phyloP scores from a whole-genome alignment of 2,329 filamentous ascomycete genomes.

The Colletotrichum sp. region DNA sequence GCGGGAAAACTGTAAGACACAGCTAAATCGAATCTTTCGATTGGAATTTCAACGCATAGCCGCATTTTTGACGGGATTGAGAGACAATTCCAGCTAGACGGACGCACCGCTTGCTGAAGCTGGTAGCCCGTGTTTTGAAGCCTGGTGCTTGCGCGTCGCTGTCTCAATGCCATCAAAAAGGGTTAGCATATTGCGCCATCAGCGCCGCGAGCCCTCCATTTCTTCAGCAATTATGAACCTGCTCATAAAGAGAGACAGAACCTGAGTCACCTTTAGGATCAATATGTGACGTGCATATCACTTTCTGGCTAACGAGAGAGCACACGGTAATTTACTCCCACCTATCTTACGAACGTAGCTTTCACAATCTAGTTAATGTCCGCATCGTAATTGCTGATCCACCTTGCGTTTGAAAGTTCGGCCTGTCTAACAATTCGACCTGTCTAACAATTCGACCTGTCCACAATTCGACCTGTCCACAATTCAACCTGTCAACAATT shows the following conservation, averaged over 20 bases:
- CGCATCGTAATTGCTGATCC: too few species aligned
- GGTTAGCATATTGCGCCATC: neutral
- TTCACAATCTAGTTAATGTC: too few species aligned
- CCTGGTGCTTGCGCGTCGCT: neutral
- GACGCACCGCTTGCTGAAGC: neutral
- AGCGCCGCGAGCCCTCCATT: neutral
- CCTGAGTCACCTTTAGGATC: neutral
- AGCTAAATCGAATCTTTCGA: too few species aligned
- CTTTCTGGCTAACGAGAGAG: neutral
- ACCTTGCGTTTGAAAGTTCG: too few species aligned
- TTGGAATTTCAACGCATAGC: neutral
- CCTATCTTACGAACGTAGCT: too few species aligned
- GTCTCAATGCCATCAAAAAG: neutral
- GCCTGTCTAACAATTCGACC: too few species aligned
- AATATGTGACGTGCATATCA: neutral
- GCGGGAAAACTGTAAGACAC: rapidly evolving
- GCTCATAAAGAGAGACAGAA: neutral
- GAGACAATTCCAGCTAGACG: neutral
- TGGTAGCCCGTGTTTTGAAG: neutral
- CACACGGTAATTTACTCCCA: too few species aligned
- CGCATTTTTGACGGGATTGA: neutral
- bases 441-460: neutral
- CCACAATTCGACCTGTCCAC: neutral
- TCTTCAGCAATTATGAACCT: neutral
- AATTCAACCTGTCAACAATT: too few species aligned